Percentiles rank a stretch among this genome's conserved stretches.
Conservation (phyloP, 371 early-diverging fungal species). For the Mortierella sp. region DNA sequence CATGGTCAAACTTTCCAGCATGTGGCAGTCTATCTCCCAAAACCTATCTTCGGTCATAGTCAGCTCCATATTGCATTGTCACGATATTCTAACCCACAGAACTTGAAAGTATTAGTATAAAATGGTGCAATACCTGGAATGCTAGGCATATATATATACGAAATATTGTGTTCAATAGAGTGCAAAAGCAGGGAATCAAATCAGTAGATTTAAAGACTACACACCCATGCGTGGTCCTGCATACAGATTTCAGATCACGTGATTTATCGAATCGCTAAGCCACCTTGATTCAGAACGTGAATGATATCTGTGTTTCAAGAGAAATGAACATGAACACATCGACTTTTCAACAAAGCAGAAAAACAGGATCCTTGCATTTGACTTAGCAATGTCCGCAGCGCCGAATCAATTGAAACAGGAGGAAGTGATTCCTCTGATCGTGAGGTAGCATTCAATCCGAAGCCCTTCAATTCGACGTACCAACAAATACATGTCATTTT, state of each 20-base stretch:
- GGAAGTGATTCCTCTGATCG: slow-evolving; percentile 69
- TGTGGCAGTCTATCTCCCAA: slow-evolving; percentile 16
- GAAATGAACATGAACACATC: too few relatives aligned
- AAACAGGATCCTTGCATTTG: neutral
- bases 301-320: too few relatives aligned
- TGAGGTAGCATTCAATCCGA: slow-evolving; percentile 57
- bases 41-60: too few relatives aligned
- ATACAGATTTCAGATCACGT: too few relatives aligned
- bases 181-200: too few relatives aligned
- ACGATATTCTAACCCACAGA: slow-evolving; percentile 2
- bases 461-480: neutral
- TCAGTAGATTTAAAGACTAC: too few relatives aligned
- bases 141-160: neutral
- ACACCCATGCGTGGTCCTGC: too few relatives aligned
- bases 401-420: slow-evolving; percentile 59
- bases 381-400: slow-evolving; percentile 24
- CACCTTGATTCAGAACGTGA: too few relatives aligned
- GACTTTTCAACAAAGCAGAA: neutral
- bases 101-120: too few relatives aligned
- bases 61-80: slow-evolving; percentile 36
- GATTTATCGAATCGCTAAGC: too few relatives aligned
- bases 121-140: neutral
- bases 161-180: neutral
- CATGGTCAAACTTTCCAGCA: slow-evolving; percentile 50
- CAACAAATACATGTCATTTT: neutral